phyloP scores from a whole-genome alignment of 352 stramenopile genomes.

The Pythium aristosporum region DNA sequence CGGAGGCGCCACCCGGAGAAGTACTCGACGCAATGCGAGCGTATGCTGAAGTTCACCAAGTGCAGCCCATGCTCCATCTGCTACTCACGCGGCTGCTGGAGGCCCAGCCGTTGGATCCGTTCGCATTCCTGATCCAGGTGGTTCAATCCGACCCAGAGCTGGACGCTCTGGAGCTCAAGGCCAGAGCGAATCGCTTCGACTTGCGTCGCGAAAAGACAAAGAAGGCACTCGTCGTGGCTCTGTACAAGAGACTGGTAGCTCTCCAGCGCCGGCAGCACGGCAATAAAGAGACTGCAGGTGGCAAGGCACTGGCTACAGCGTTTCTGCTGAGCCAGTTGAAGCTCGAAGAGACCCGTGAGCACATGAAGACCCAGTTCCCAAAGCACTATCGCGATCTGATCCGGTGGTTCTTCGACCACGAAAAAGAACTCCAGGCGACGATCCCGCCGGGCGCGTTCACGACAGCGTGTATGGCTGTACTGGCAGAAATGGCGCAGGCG shows the following conservation, averaged over 20 bases:
- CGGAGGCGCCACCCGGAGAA: conserved; percentile 30
- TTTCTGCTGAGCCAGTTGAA: conserved; percentile 54
- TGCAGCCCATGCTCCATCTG: conserved; percentile 63
- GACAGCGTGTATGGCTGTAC: conserved; percentile 37
- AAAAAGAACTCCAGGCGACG: conserved; percentile 33
- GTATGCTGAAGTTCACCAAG: conserved; percentile 57
- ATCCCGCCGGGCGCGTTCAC: conserved; percentile 41
- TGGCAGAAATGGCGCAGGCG: conserved; percentile 27
- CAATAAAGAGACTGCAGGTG: conserved; percentile 30
- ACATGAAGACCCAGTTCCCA: conserved; percentile 49
- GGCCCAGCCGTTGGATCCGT: conserved; percentile 61
- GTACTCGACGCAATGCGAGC: conserved; percentile 57
- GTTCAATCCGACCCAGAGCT: conserved; percentile 52
- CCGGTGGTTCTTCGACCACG: conserved; percentile 36
- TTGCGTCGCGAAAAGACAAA: conserved; percentile 66
- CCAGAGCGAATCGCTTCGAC: conserved; percentile 49
- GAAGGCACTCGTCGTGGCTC: conserved; percentile 39
- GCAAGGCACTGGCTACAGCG: conserved; percentile 31
- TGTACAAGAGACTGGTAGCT: conserved; percentile 56
- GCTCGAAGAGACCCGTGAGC: conserved; percentile 45
- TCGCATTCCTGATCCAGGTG: conserved; percentile 63
- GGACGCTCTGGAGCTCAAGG: conserved; percentile 47
- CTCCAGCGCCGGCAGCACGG: conserved; percentile 52
- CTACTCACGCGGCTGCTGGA: conserved; percentile 59
- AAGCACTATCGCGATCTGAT: conserved; percentile 63